phyloP scores from a whole-genome alignment of 1,284 basidiomycete species.

The Tylopilus sp. region DNA sequence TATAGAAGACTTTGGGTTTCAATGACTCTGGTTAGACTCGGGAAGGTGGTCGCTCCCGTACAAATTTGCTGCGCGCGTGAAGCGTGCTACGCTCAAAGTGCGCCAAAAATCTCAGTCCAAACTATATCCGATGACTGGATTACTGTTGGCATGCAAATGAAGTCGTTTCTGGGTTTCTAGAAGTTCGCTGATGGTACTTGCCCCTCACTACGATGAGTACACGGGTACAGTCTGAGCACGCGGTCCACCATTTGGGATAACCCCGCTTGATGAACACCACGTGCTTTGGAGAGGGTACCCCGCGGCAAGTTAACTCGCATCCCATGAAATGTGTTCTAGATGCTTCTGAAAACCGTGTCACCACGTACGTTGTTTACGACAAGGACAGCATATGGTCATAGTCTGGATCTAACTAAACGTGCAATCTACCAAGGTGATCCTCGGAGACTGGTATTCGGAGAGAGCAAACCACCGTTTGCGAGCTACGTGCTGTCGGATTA shows the following conservation, averaged over 20 bases:
- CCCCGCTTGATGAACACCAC: background rate
- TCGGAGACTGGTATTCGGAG: slow-evolving; percentile 37
- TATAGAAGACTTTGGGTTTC: background rate
- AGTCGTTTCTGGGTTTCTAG: slow-evolving; percentile 2
- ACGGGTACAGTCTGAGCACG: background rate
- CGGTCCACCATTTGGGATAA: background rate
- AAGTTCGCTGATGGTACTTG: slow-evolving; percentile 1
- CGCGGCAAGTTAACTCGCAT: background rate
- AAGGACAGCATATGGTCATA: slow-evolving; percentile 4
- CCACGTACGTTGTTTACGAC: slow-evolving; percentile 12
- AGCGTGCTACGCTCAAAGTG: slow-evolving; percentile 5
- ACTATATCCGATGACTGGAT: slow-evolving; percentile 2
- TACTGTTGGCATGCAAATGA: slow-evolving; percentile 2
- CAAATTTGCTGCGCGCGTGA: background rate
- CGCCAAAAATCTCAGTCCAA: slow-evolving; percentile 5
- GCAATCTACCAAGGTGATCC: slow-evolving; percentile 48
- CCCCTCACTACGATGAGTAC: background rate
- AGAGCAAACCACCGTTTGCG: slow-evolving; percentile 42
- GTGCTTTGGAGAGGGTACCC: background rate
- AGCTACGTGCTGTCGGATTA: slow-evolving; percentile 33
- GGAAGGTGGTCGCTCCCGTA: slow-evolving; percentile 8
- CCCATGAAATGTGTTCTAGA: slow-evolving; percentile 8
- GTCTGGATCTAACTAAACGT: background rate
- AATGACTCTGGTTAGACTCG: background rate
- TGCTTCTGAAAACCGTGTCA: slow-evolving; percentile 5